phyloP scores from a whole-genome alignment of 805 yeast genomes.

The Osmozyma mogii region DNA sequence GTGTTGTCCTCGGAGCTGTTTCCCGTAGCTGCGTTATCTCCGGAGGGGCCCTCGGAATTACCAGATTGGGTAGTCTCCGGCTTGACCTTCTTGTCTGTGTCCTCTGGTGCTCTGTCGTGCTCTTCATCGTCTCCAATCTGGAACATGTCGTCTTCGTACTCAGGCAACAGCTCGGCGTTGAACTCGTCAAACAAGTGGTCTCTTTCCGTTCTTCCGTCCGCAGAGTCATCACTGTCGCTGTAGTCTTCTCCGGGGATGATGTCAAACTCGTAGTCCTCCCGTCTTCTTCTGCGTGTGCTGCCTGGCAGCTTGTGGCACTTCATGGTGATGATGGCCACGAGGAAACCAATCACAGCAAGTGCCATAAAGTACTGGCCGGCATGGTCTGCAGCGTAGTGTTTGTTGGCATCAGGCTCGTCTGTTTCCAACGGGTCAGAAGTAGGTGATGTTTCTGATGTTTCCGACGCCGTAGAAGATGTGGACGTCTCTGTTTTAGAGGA shows the following conservation, averaged over 20 bases:
- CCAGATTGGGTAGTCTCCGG: too few species aligned
- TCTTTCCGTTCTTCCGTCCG: conserved; percentile 24
- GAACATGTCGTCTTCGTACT: conserved; percentile 33
- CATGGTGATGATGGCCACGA: conserved; percentile 39
- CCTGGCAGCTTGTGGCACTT: conserved; percentile 35
- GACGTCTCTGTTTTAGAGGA: neutral
- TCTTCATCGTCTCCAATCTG: conserved; percentile 34
- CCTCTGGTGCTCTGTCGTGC: conserved; percentile 4
- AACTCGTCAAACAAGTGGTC: conserved; percentile 35
- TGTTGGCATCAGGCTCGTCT: conserved; percentile 13
- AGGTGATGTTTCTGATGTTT: too few species aligned
- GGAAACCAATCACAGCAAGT: conserved; percentile 52
- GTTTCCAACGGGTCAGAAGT: neutral
- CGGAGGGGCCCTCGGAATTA: too few species aligned
- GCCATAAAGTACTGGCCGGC: conserved; percentile 57
- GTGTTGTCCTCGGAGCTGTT: too few species aligned
- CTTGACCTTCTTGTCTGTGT: neutral
- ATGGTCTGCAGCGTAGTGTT: conserved; percentile 32
- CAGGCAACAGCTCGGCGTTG: conserved; percentile 30
- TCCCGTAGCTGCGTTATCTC: too few species aligned
- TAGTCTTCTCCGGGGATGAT: conserved; percentile 63
- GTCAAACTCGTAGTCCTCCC: conserved; percentile 70
- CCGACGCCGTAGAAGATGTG: too few species aligned
- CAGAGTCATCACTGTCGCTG: conserved; percentile 32
- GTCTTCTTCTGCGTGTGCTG: conserved; percentile 45